These are phyloP conservation scores for Ichthyophonus hoferi DNA, from an alignment of 208 protist species.

Conservation along the genomic window DNA sequence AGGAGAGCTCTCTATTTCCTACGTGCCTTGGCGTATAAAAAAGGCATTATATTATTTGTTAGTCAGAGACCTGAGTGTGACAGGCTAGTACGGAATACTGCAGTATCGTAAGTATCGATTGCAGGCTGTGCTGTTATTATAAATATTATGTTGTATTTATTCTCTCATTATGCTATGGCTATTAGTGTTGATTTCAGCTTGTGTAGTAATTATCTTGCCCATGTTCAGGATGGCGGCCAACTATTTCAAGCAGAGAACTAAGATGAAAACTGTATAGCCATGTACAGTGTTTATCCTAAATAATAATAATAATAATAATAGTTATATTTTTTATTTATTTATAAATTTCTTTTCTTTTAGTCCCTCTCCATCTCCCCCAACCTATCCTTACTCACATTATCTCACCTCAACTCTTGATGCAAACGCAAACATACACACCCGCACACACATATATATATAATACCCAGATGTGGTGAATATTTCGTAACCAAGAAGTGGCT, in stretches of 20 bases:
- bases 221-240: too few relatives aligned
- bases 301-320: too few relatives aligned
- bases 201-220: too few relatives aligned
- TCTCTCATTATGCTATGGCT: too few relatives aligned
- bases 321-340: too few relatives aligned
- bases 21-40: not conserved
- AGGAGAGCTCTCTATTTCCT: not conserved
- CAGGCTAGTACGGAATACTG: not conserved
- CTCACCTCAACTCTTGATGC: not conserved
- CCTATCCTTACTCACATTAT: not conserved
- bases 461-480: constrained; percentile 2
- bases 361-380: not conserved
- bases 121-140: too few relatives aligned
- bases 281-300: too few relatives aligned
- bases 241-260: too few relatives aligned
- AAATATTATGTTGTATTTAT: too few relatives aligned
- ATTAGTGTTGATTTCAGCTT: too few relatives aligned
- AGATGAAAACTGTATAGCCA: too few relatives aligned
- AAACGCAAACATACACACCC: not conserved
- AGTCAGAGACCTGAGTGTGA: not conserved
- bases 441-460: not conserved
- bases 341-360: too few relatives aligned
- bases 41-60: not conserved
- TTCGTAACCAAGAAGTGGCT: constrained; percentile 17
- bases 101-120: not conserved